phyloP scores from a whole-genome alignment of 2,329 filamentous ascomycete genomes.

The Botrytis squamosa region DNA sequence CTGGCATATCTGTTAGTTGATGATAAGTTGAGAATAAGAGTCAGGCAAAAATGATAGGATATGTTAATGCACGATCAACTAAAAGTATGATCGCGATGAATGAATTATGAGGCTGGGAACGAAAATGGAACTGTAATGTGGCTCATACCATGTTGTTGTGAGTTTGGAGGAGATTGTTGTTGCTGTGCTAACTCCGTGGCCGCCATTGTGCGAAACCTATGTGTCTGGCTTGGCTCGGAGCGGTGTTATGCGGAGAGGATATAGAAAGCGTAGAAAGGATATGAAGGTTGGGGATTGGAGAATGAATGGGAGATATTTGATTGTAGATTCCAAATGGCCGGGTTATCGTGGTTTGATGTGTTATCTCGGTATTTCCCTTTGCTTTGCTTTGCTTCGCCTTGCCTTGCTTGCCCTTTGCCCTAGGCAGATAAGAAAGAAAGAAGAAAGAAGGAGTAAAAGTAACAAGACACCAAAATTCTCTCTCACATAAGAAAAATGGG shows the following conservation, averaged over 20 bases:
- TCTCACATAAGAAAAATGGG: no score
- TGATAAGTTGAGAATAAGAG: slow-evolving; percentile 12
- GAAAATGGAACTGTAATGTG: slow-evolving; percentile 14
- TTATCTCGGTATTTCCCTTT: slow-evolving; percentile 3
- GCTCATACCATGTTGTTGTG: slow-evolving; percentile 42
- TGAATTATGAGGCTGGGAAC: slow-evolving; percentile 8
- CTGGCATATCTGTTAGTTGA: slow-evolving; percentile 46
- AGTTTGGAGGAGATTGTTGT: slow-evolving; percentile 34
- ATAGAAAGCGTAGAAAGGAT: background rate
- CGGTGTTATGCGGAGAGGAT: slow-evolving; percentile 7
- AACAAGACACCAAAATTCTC: background rate
- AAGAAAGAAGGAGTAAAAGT: background rate
- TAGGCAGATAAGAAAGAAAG: background rate
- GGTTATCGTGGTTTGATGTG: background rate
- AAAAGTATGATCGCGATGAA: slow-evolving; percentile 19
- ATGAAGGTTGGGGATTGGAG: background rate
- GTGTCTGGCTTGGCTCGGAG: background rate
- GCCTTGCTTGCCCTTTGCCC: background rate
- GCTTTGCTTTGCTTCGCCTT: background rate
- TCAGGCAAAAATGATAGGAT: background rate
- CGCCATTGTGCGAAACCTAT: slow-evolving; percentile 38
- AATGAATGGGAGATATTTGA: background rate
- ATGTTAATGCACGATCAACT: background rate
- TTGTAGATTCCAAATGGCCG: background rate
- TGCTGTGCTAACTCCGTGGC: slow-evolving; percentile 43